A percentile compares a stretch with the other conserved stretches of the same genome.
Conservation (phyloP, 495 filamentous ascomycete genomes). For the Aspergillus sclerotioniger region DNA sequence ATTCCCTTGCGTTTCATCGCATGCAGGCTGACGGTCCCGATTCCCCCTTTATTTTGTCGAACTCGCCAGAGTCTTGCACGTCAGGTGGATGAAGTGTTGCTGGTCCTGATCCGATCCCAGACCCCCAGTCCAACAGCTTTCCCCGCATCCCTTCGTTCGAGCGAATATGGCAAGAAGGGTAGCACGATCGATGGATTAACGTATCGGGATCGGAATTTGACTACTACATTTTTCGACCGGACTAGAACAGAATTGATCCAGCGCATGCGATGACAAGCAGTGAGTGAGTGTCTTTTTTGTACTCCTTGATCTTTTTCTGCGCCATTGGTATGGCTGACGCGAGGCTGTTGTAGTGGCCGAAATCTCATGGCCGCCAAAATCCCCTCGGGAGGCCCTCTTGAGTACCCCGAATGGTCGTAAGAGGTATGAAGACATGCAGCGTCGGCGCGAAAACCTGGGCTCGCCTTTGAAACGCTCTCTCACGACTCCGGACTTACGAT, state of each 20-base stretch:
- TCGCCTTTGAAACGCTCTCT: conserved; percentile 59
- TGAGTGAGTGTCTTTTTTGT: conserved; percentile 15
- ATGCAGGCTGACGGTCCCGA: conserved; percentile 2
- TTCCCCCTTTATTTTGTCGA: conserved; percentile 4
- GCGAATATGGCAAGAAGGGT: conserved; percentile 16
- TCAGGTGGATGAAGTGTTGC: background rate
- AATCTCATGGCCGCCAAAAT: conserved; percentile 80
- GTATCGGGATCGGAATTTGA: background rate
- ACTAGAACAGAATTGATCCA: background rate
- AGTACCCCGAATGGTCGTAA: conserved; percentile 78
- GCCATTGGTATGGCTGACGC: background rate
- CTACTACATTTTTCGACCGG: background rate
- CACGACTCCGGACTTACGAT: conserved; percentile 40
- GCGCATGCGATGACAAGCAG: conserved; percentile 21
- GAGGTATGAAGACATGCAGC: conserved; percentile 61
- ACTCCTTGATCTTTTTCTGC: background rate
- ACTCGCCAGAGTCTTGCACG: background rate
- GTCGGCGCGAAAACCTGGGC: conserved; percentile 59
- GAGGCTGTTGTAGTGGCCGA: conserved; percentile 38
- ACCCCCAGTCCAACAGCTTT: conserved; percentile 5
- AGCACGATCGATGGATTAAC: conserved; percentile 1
- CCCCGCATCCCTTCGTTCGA: conserved; percentile 14
- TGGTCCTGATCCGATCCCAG: background rate
- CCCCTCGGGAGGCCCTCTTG: conserved; percentile 78
- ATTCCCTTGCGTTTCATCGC: conserved; percentile 6